Percentiles rank a stretch among this genome's conserved stretches.
Conservation (phyloP, 257 asterid species). For the Pogostemon cablin region DNA sequence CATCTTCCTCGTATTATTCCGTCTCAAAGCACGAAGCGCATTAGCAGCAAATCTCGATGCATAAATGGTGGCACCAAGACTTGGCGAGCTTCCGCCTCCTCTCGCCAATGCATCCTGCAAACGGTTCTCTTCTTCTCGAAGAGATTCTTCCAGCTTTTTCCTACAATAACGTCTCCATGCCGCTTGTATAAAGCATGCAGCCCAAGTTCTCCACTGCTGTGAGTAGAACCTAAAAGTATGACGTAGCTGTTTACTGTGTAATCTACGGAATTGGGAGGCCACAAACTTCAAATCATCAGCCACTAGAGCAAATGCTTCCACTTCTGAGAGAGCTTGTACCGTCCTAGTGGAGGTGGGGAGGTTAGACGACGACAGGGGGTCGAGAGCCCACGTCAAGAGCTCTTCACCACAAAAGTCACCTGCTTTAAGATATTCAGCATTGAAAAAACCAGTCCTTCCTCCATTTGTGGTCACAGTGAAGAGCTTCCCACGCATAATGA, state of each 20-base stretch:
- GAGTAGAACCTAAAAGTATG: conserved; percentile 94
- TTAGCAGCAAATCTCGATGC: conserved; percentile 95
- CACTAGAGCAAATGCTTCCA: conserved; percentile 87
- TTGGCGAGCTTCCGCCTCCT: conserved; percentile 65
- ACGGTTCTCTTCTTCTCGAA: conserved; percentile 72
- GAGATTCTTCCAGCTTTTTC: conserved; percentile 83
- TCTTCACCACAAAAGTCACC: conserved; percentile 99
- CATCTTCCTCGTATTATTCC: conserved; percentile 58
- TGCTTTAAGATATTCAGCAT: conserved; percentile 74
- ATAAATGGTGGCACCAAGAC: conserved; percentile 87
- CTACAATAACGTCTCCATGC: conserved; percentile 82
- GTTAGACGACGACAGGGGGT: conserved; percentile 79
- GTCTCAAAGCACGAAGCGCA: conserved; percentile 68
- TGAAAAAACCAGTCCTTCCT: conserved; percentile 90
- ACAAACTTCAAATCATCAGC: conserved; percentile 92
- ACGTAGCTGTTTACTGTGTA: conserved; percentile 89
- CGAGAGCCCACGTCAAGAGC: conserved; percentile 98
- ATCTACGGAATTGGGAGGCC: conserved; percentile 85
- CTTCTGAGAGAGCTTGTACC: conserved; percentile 90
- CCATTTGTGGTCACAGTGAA: conserved; percentile 87
- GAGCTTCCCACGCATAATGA: conserved; percentile 85
- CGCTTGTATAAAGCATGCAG: conserved; percentile 92
- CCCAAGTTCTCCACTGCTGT: conserved; percentile 99
- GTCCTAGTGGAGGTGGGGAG: conserved; percentile 96
- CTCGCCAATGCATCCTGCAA: conserved; percentile 77